These are phyloP conservation scores for Tinospora cordifolia DNA, from an alignment of 164 flowering plant genomes.

Conservation along the genomic window DNA sequence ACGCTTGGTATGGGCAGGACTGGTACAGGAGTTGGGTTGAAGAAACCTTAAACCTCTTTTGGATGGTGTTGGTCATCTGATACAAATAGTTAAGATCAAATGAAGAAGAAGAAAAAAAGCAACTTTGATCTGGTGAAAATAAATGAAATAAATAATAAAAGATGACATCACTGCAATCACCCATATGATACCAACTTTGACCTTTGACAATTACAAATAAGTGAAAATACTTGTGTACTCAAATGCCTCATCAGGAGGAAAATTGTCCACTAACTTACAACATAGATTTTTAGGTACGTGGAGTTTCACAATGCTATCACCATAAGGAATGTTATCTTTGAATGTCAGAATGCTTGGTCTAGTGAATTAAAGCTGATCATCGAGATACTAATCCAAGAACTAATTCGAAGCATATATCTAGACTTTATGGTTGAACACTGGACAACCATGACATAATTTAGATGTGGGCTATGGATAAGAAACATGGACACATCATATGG, in stretches of 20 bases:
- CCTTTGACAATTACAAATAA: no score
- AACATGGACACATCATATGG: neutral
- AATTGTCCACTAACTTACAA: neutral
- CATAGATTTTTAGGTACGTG: neutral
- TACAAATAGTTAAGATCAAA: slow-evolving; percentile 39
- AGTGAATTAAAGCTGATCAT: neutral
- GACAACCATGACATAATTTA: neutral
- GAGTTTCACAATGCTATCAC: neutral
- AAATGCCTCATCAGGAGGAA: no score
- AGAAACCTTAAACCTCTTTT: slow-evolving; percentile 87
- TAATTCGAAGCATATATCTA: neutral
- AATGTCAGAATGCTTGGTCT: neutral
- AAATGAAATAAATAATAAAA: no score
- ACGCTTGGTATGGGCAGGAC: no score
- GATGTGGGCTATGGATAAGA: neutral
- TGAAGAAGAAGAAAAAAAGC: slow-evolving; percentile 6
- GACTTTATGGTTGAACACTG: neutral
- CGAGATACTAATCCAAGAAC: neutral
- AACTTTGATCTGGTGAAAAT: neutral
- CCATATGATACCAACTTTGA: no score
- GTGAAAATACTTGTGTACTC: no score
- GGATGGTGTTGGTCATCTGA: slow-evolving; percentile 97
- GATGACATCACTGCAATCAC: no score
- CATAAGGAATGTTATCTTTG: neutral
- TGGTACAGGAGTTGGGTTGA: slow-evolving; percentile 99